A percentile compares a stretch with the other conserved stretches of the same genome.
Conservation (phyloP, 2,329 filamentous ascomycete species). For the Cladosporium halotolerans region DNA sequence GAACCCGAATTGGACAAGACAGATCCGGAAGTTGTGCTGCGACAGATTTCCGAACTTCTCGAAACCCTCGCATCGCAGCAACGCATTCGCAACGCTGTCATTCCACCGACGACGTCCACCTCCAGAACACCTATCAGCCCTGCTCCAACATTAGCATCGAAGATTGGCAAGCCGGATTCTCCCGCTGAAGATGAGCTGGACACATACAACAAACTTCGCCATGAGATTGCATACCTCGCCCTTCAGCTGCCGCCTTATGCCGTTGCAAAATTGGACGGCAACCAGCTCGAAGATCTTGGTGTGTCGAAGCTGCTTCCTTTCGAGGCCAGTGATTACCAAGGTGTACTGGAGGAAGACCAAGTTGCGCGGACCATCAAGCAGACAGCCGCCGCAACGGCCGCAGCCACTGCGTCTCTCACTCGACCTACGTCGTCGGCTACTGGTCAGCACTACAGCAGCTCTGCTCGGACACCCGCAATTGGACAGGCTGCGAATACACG, state of each 20-base stretch:
- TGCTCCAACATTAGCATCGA: conserved; percentile 54
- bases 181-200: conserved; percentile 55
- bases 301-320: conserved; percentile 74
- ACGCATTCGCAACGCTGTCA: conserved; percentile 66
- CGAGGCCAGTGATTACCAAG: conserved; percentile 65
- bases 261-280: conserved; percentile 77
- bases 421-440: conserved; percentile 24
- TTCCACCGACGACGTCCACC: conserved; percentile 43
- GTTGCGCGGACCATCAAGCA: conserved; percentile 38
- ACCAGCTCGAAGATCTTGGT: conserved; percentile 75
- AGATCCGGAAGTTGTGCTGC: conserved; percentile 47
- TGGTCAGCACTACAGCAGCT: conserved; percentile 29
- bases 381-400: conserved; percentile 28
- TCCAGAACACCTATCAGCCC: conserved; percentile 44
- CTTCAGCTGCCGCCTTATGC: conserved; percentile 74
- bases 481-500: conserved; percentile 30
- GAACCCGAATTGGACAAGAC: conserved; percentile 29
- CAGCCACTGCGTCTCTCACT: conserved; percentile 24
- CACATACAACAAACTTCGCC: conserved; percentile 67
- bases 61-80: conserved; percentile 73
- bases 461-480: conserved; percentile 29
- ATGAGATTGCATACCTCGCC: conserved; percentile 68
- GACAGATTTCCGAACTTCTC: conserved; percentile 68
- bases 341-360: conserved; percentile 79
- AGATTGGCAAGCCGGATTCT: conserved; percentile 54